Evolutionary conservation across 2,329 filamentous ascomycete species (phyloP).

Genomic region (Keithomyces neogunnii): DNA sequence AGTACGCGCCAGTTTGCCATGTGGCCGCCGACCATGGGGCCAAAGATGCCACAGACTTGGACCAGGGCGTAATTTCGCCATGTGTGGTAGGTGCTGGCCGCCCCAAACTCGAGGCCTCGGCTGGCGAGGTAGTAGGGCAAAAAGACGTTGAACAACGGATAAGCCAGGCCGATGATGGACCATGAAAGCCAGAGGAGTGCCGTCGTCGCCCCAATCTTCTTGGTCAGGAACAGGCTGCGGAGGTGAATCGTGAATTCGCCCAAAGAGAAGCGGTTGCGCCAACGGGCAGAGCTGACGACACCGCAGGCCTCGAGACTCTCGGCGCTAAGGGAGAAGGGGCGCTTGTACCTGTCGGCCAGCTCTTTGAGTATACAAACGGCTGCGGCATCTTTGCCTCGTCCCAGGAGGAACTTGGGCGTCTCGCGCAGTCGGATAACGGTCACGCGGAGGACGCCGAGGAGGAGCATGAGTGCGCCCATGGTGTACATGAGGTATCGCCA

Average conservation of each 20-base stretch:
- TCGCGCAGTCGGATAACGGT: constrained; percentile 38
- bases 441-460: constrained; percentile 35
- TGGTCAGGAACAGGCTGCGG: constrained; percentile 51
- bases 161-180: constrained; percentile 57
- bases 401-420: constrained; percentile 38
- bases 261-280: constrained; percentile 12
- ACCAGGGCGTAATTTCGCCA: constrained; percentile 63
- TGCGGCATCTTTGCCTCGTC: constrained; percentile 33
- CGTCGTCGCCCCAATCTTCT: constrained; percentile 47
- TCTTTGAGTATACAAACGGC: constrained; percentile 38
- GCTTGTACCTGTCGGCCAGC: constrained; percentile 32
- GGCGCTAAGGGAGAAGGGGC: constrained; percentile 30
- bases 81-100: constrained; percentile 40
- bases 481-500: constrained; percentile 40
- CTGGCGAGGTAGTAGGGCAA: constrained; percentile 32
- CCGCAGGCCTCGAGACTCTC: constrained; percentile 31
- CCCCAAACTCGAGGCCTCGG: constrained; percentile 33
- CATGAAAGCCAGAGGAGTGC: constrained; percentile 56
- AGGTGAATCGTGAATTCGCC: constrained; percentile 38
- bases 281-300: constrained; percentile 18
- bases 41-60: constrained; percentile 54
- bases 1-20: constrained; percentile 55
- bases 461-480: constrained; percentile 33
- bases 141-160: constrained; percentile 63
- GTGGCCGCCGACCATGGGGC: constrained; percentile 53